These are phyloP conservation scores for Pseudogymnoascus sp. DNA, from an alignment of 2,329 filamentous ascomycete species.

Conservation along the genomic window DNA sequence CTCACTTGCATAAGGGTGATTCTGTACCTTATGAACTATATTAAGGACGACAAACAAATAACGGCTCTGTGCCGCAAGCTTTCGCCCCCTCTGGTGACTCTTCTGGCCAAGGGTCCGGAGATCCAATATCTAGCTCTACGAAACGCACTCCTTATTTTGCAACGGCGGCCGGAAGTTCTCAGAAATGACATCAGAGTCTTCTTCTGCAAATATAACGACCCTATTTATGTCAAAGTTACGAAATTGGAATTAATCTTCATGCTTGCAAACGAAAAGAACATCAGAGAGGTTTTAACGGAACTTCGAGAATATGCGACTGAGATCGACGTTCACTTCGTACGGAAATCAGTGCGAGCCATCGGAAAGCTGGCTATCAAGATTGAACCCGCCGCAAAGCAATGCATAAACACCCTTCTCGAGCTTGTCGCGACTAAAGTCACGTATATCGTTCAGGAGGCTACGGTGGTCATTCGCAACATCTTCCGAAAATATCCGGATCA, in stretches of 20 bases:
- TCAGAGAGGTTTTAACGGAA: conserved; percentile 89
- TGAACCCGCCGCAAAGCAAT: conserved; percentile 81
- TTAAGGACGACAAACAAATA: conserved; percentile 83
- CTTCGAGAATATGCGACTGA: conserved; percentile 94
- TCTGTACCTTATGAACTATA: conserved; percentile 98
- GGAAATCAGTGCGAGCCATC: conserved; percentile 94
- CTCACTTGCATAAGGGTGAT: conserved; percentile 94
- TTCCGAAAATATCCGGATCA: conserved; percentile 99
- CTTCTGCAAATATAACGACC: conserved; percentile 99
- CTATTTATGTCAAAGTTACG: conserved; percentile 98
- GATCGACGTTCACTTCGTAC: conserved; percentile 97
- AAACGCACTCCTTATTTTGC: conserved; percentile 89
- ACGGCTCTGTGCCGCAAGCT: conserved; percentile 82
- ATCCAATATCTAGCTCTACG: conserved; percentile 95
- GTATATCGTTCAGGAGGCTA: conserved; percentile 98
- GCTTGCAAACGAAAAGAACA: conserved; percentile 92
- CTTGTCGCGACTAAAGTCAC: conserved; percentile 96
- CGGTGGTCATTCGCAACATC: conserved; percentile 96
- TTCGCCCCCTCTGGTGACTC: conserved; percentile 87
- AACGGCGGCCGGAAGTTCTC: conserved; percentile 84
- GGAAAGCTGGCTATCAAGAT: conserved; percentile 99
- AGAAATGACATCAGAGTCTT: conserved; percentile 97
- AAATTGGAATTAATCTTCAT: conserved; percentile 99
- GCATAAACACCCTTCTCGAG: conserved; percentile 87
- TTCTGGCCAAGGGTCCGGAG: conserved; percentile 91